Conservation (phyloP, 352 stramenopile genomes). For the Aphanomyces cochlioides region DNA sequence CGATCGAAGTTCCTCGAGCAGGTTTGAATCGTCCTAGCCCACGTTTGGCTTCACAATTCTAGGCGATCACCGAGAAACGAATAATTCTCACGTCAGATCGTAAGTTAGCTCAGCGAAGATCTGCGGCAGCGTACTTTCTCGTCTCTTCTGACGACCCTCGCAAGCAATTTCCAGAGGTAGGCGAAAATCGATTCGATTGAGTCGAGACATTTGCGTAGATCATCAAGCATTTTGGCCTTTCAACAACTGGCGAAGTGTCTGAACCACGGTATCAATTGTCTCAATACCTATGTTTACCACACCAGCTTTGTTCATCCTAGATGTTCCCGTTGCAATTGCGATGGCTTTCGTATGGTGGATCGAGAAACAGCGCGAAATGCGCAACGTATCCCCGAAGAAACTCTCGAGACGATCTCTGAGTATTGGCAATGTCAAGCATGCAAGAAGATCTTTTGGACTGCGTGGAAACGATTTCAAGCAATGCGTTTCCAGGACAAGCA, state of each 20-base stretch:
- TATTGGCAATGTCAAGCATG: slow-evolving; percentile 15
- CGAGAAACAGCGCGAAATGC: neutral
- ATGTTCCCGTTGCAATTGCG: slow-evolving; percentile 20
- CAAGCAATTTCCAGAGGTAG: slow-evolving; percentile 14
- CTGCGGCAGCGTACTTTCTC: slow-evolving; percentile 7
- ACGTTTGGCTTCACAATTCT: neutral
- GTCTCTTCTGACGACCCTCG: slow-evolving; percentile 12
- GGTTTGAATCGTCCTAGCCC: neutral
- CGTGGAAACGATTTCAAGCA: slow-evolving; percentile 23
- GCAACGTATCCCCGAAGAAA: neutral
- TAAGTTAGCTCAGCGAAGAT: neutral
- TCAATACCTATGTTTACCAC: too few species aligned
- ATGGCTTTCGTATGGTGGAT: slow-evolving; percentile 12
- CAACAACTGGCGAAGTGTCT: neutral
- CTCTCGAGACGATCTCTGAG: neutral
- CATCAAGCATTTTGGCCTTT: slow-evolving; percentile 13
- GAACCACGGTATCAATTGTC: neutral
- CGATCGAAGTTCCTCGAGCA: slow-evolving; percentile 3
- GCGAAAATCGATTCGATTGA: neutral
- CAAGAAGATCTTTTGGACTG: slow-evolving; percentile 24
- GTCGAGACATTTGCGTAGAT: neutral
- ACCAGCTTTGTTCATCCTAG: slow-evolving; percentile 19
- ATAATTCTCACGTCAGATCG: slow-evolving; percentile 21
- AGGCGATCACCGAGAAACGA: slow-evolving; percentile 8
- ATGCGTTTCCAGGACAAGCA: slow-evolving; percentile 15